Conservation (phyloP, 768 basidiomycete species). For the Brasilioporus rufonigricans region DNA sequence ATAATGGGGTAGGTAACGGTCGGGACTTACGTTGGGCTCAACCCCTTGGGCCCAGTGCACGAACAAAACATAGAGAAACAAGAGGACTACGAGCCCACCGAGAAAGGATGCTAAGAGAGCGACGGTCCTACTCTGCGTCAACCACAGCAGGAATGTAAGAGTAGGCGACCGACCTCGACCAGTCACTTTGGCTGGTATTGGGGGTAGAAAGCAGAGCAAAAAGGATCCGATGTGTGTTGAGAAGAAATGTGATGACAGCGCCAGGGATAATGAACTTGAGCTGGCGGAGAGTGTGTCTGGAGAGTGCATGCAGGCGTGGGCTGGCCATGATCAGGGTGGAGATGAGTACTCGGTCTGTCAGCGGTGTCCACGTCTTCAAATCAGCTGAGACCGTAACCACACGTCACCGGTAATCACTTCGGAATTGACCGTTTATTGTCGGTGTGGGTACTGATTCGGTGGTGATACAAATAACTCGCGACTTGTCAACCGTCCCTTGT, state of each 20-base stretch:
- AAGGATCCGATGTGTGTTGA: constrained; percentile 54
- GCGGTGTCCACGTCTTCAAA: neutral
- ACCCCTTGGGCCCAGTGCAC: constrained; percentile 66
- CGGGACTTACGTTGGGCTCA: constrained; percentile 60
- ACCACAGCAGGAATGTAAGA: neutral
- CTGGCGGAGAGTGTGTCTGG: constrained; percentile 59
- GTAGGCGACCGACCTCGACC: constrained; percentile 46
- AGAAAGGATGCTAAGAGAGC: constrained; percentile 54
- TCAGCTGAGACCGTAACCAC: constrained; percentile 12
- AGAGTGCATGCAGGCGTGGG: constrained; percentile 23
- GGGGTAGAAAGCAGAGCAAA: constrained; percentile 35
- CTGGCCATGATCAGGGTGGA: constrained; percentile 17
- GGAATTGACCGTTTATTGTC: neutral
- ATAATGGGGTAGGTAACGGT: neutral
- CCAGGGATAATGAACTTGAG: constrained; percentile 80
- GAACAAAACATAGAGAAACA: constrained; percentile 73
- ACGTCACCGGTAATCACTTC: constrained; percentile 8
- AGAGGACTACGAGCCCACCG: constrained; percentile 55
- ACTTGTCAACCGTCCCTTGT: too few species aligned
- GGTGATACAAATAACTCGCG: neutral
- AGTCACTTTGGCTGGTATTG: constrained; percentile 39
- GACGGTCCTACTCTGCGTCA: constrained; percentile 40
- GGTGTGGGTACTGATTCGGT: neutral
- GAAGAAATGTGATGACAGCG: constrained; percentile 55
- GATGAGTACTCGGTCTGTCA: neutral